phyloP scores from a whole-genome alignment of 208 protist genomes.

The Wallacemonas rigidus region DNA sequence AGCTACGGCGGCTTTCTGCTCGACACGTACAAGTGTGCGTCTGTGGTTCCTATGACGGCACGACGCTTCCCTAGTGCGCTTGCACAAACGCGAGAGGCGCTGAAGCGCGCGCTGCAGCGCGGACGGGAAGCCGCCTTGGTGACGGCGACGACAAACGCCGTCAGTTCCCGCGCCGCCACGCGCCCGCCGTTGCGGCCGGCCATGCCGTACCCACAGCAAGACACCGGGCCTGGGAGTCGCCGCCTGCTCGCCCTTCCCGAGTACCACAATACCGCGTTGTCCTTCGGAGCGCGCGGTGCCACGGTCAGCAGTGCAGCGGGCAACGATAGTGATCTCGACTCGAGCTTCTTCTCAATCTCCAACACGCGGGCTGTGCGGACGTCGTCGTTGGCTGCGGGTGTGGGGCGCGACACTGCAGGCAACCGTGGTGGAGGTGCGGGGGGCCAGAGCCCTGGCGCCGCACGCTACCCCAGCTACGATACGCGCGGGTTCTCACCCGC shows the following conservation, averaged over 20 bases:
- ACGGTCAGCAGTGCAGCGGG: neutral
- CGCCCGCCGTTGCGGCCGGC: neutral
- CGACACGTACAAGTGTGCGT: neutral
- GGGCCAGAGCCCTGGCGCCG: neutral
- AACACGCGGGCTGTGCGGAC: neutral
- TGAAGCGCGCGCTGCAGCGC: neutral
- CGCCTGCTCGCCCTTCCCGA: slow-evolving; percentile 4
- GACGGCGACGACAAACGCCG: neutral
- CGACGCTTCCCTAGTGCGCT: neutral
- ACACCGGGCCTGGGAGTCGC: neutral
- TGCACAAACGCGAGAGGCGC: neutral
- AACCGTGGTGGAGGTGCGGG: neutral
- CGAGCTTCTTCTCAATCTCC: neutral
- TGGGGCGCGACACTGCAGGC: neutral
- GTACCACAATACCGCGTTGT: slow-evolving; percentile 17
- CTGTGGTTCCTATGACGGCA: neutral
- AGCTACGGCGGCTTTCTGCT: slow-evolving; percentile 6
- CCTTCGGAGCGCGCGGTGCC: neutral
- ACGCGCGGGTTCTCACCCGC: neutral
- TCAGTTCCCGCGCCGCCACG: neutral
- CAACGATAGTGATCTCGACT: neutral
- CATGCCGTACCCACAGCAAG: too few species aligned
- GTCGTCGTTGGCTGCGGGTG: neutral
- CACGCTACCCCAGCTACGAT: neutral
- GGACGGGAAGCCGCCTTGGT: neutral